Conservation (phyloP, 495 filamentous ascomycete species). For the Lepraria neglecta region DNA sequence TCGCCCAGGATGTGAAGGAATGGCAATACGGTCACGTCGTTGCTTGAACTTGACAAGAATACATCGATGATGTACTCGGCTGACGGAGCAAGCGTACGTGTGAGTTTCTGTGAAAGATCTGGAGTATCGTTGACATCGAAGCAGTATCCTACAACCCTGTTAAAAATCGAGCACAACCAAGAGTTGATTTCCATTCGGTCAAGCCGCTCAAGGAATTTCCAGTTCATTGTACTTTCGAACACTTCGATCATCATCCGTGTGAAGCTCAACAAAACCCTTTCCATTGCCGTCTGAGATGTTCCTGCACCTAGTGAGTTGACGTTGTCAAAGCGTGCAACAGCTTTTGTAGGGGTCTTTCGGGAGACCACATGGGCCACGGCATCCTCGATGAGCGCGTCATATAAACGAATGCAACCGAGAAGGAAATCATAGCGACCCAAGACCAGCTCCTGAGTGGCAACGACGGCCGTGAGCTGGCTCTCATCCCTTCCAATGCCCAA, state of each 20-base stretch:
- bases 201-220: constrained; percentile 66
- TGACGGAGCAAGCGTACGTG: constrained; percentile 58
- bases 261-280: constrained; percentile 63
- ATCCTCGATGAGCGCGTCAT: constrained; percentile 69
- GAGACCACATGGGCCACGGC: constrained; percentile 64
- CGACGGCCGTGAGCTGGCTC: constrained; percentile 64
- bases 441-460: constrained; percentile 68
- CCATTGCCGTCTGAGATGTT: constrained; percentile 69
- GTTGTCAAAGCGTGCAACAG: constrained; percentile 46
- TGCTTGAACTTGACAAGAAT: constrained; percentile 62
- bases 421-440: constrained; percentile 72
- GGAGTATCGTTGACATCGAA: constrained; percentile 62
- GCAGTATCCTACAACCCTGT: constrained; percentile 60
- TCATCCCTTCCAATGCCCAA: constrained; percentile 66
- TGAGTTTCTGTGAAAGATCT: constrained; percentile 51
- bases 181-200: constrained; percentile 57
- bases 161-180: constrained; percentile 59
- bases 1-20: constrained; percentile 64
- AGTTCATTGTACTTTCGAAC: constrained; percentile 71
- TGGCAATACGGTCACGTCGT: constrained; percentile 68
- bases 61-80: constrained; percentile 69
- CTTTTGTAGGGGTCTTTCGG: constrained; percentile 54
- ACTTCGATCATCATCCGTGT: constrained; percentile 69
- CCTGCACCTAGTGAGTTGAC: constrained; percentile 56
- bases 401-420: constrained; percentile 61